Percentiles rank a stretch among this genome's conserved stretches.
These are phyloP conservation scores for Sordariomycetes sp. DNA, from an alignment of 2,329 filamentous ascomycete species.

Conservation along the genomic window DNA sequence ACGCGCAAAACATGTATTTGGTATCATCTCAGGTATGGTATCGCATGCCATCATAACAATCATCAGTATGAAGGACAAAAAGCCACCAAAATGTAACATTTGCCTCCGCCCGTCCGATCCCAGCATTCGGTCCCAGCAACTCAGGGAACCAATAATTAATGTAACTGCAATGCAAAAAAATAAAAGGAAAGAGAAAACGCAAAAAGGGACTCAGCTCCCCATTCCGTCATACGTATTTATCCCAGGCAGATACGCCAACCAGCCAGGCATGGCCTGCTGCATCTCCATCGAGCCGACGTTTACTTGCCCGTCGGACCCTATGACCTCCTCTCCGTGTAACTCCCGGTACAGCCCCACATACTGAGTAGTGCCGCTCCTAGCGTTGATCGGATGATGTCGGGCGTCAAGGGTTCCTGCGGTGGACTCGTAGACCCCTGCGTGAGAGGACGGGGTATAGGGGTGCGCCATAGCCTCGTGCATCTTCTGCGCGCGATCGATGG, in stretches of 20 bases:
- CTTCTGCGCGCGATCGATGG: constrained; percentile 15
- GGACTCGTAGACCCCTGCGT: constrained; percentile 27
- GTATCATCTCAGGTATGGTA: background rate
- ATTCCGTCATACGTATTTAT: constrained; percentile 36
- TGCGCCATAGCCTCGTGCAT: constrained; percentile 12
- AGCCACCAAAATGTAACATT: background rate
- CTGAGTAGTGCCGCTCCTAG: background rate
- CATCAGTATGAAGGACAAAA: background rate
- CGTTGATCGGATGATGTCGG: background rate
- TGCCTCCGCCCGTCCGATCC: background rate
- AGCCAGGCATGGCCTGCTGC: constrained; percentile 52
- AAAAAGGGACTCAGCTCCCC: background rate
- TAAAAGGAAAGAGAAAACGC: background rate
- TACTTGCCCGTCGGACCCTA: constrained; percentile 66
- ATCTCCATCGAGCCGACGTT: constrained; percentile 55
- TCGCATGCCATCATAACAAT: background rate
- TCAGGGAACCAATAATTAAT: background rate
- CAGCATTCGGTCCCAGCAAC: background rate
- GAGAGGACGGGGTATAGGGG: constrained; percentile 25
- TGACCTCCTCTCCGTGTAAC: constrained; percentile 23
- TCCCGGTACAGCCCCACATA: background rate
- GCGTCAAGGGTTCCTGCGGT: constrained; percentile 19
- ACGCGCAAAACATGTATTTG: background rate
- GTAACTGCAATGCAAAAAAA: background rate
- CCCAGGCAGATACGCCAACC: constrained; percentile 62